Evolutionary conservation across 1,139 yeast species (phyloP).

Genomic region (Schizosaccharomyces versatilis): DNA sequence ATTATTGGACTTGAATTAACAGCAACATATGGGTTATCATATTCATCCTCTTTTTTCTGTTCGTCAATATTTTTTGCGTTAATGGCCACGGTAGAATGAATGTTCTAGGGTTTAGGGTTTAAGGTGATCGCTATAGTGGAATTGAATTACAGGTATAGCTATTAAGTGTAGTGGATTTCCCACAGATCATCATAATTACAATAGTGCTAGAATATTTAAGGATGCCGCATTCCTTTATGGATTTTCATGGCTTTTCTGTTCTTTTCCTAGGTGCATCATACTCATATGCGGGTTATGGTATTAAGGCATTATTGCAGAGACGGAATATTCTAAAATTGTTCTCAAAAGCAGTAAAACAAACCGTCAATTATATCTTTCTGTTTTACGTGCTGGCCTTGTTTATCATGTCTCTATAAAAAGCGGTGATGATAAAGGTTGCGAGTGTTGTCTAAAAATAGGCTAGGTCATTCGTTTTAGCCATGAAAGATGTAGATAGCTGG

Average conservation of each 20-base stretch:
- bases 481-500: constrained; percentile 31
- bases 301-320: constrained; percentile 51
- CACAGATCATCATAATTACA: constrained; percentile 26
- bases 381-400: constrained; percentile 42
- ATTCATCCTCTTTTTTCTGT: constrained; percentile 34
- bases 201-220: constrained; percentile 36
- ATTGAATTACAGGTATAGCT: constrained; percentile 44
- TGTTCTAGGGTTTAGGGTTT: constrained; percentile 39
- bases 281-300: constrained; percentile 73
- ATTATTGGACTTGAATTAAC: constrained; percentile 42
- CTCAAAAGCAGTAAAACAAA: constrained; percentile 45
- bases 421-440: constrained; percentile 29
- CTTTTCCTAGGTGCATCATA: constrained; percentile 74
- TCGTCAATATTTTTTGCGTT: constrained; percentile 49
- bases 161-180: constrained; percentile 43
- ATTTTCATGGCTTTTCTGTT: constrained; percentile 61
- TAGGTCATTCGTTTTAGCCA: constrained; percentile 56
- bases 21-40: constrained; percentile 48
- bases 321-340: constrained; percentile 44
- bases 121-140: constrained; percentile 41
- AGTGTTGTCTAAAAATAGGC: constrained; percentile 31
- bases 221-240: constrained; percentile 43
- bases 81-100: constrained; percentile 64
- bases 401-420: constrained; percentile 49
- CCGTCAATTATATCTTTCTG: constrained; percentile 44